Evolutionary conservation across 2,329 filamentous ascomycete species (phyloP).

Genomic region (Myriangium duriaei): DNA sequence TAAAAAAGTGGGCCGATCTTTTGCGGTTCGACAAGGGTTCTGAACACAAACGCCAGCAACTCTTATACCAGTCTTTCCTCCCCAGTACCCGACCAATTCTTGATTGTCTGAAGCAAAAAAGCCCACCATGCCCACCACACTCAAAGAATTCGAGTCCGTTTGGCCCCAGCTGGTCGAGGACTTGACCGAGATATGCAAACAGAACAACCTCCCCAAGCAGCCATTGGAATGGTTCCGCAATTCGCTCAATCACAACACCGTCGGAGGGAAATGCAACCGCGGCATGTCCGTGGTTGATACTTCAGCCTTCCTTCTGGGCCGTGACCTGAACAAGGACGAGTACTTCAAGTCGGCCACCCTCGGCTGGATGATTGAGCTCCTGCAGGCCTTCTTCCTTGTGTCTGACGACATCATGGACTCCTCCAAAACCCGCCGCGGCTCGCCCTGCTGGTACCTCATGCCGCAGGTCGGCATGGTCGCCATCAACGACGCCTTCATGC

Average conservation of each 20-base stretch:
- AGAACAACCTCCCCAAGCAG: conserved; percentile 71
- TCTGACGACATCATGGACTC: conserved; percentile 98
- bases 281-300: conserved; percentile 97
- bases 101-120: neutral
- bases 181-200: conserved; percentile 62
- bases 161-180: conserved; percentile 79
- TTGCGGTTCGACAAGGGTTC: too few relatives aligned
- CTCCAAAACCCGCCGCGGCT: conserved; percentile 85
- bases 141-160: conserved; percentile 78
- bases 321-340: conserved; percentile 62
- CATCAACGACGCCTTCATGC: conserved; percentile 97
- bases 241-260: conserved; percentile 73
- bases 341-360: conserved; percentile 81
- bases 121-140: conserved; percentile 53
- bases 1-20: conserved; percentile 12
- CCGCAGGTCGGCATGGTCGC: conserved; percentile 85
- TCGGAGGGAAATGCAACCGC: conserved; percentile 96
- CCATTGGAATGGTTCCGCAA: conserved; percentile 78
- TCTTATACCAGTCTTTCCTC: too few relatives aligned
- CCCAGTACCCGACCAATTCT: too few relatives aligned
- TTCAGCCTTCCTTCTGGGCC: conserved; percentile 61
- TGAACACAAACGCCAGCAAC: too few relatives aligned
- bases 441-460: conserved; percentile 93
- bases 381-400: conserved; percentile 98
- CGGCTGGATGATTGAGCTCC: conserved; percentile 95